These are phyloP conservation scores for Pichia sp. DNA, from an alignment of 1,139 yeast genomes.

Conservation along the genomic window DNA sequence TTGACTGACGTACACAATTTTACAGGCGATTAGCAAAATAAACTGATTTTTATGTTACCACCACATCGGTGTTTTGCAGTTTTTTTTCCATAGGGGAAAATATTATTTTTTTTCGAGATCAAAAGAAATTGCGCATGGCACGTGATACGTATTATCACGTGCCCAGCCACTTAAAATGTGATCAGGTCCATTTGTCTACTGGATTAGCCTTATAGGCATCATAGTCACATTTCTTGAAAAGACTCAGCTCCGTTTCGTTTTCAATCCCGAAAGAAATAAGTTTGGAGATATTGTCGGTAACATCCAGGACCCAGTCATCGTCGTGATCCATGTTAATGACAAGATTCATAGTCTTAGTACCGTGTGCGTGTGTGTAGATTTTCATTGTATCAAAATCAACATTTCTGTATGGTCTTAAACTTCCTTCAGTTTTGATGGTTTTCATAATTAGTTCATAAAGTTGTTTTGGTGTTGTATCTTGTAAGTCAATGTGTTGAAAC, in stretches of 20 bases:
- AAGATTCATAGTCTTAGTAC: constrained; percentile 86
- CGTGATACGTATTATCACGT: no score
- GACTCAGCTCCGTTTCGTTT: constrained; percentile 86
- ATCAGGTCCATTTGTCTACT: constrained; percentile 77
- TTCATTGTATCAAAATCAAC: constrained; percentile 74
- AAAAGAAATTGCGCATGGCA: no score
- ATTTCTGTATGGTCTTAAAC: constrained; percentile 73
- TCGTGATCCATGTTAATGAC: constrained; percentile 83
- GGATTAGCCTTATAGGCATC: constrained; percentile 69
- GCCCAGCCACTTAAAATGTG: no score
- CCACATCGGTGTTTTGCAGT: no score
- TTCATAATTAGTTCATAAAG: constrained; percentile 43
- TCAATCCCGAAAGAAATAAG: constrained; percentile 67
- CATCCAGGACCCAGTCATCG: constrained; percentile 59
- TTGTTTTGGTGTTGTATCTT: constrained; percentile 58
- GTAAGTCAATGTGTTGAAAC: constrained; percentile 64
- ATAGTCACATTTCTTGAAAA: constrained; percentile 65
- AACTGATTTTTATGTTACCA: no score
- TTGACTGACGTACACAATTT: no score
- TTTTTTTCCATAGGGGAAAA: no score
- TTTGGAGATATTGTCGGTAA: constrained; percentile 35
- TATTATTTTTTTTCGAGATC: no score
- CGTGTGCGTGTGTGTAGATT: constrained; percentile 91
- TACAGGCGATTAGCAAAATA: no score
- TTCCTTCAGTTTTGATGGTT: constrained; percentile 58